These are phyloP conservation scores for Neoboletus magnificus DNA, from an alignment of 768 basidiomycete genomes.

Conservation along the genomic window DNA sequence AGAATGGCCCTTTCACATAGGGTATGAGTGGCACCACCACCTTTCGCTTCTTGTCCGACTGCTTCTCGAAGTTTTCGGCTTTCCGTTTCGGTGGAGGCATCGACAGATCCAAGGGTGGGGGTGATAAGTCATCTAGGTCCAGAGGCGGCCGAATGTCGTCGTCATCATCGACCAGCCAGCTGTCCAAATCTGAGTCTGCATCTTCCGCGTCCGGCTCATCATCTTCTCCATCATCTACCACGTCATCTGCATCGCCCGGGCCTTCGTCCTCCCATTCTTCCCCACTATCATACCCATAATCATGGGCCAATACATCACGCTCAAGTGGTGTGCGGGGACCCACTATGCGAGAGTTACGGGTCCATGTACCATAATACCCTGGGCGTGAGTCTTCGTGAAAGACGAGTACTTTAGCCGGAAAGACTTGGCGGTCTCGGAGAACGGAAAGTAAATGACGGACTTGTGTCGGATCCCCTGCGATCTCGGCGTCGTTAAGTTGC, in stretches of 20 bases:
- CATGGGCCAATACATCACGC: conserved; percentile 70
- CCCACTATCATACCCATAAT: conserved; percentile 93
- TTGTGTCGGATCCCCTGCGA: conserved; percentile 64
- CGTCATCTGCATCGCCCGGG: conserved; percentile 70
- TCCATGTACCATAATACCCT: conserved; percentile 95
- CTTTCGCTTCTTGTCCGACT: conserved; percentile 66
- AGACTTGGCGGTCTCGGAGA: conserved; percentile 55
- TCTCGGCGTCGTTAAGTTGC: conserved; percentile 72
- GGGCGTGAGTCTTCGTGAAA: conserved; percentile 85
- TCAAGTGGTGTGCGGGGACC: conserved; percentile 83
- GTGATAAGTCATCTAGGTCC: conserved; percentile 38
- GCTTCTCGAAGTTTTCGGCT: conserved; percentile 45
- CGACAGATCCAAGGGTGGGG: conserved; percentile 29
- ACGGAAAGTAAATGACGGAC: conserved; percentile 62
- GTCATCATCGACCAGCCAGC: conserved; percentile 56
- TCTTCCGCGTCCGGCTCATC: conserved; percentile 61
- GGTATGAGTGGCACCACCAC: conserved; percentile 77
- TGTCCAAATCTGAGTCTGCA: conserved; percentile 39
- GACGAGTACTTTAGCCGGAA: conserved; percentile 80
- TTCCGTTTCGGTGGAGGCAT: conserved; percentile 62
- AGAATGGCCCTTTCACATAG: conserved; percentile 78
- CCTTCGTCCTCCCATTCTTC: conserved; percentile 95
- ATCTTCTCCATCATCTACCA: conserved; percentile 60
- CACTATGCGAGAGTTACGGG: conserved; percentile 70
- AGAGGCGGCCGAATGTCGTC: conserved; percentile 57